Conservation (phyloP, 1,139 yeast species). For the Hemisphaericaspora lyxosophila region DNA sequence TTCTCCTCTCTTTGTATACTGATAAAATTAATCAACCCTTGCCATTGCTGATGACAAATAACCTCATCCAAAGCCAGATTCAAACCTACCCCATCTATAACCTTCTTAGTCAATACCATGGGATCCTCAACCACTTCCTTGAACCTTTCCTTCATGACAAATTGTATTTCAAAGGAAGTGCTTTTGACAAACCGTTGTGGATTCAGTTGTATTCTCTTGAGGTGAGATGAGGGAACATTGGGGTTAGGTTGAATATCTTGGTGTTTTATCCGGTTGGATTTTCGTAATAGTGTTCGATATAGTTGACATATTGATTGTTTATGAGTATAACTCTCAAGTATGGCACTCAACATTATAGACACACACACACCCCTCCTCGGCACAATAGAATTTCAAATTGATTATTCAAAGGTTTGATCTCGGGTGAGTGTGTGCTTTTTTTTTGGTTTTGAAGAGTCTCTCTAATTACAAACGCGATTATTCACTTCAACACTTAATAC, state of each 20-base stretch:
- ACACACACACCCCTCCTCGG: background rate
- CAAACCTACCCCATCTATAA: conserved; percentile 13
- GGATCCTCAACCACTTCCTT: conserved; percentile 4
- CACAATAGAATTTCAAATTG: background rate
- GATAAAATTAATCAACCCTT: conserved; percentile 4
- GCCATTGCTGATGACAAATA: background rate
- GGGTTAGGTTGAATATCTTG: background rate
- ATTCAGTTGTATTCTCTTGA: background rate
- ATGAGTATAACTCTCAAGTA: conserved; percentile 3
- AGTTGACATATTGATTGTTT: conserved; percentile 12
- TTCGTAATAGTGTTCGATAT: conserved; percentile 23
- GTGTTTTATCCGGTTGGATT: conserved; percentile 9
- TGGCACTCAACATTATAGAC: background rate
- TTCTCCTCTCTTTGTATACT: conserved; percentile 3
- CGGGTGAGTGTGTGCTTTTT: background rate
- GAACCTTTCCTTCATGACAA: conserved; percentile 20
- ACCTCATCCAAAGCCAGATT: conserved; percentile 6
- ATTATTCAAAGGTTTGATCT: too few relatives aligned
- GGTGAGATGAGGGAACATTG: background rate
- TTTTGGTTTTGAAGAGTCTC: background rate
- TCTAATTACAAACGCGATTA: background rate
- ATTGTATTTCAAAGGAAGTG: conserved; percentile 18
- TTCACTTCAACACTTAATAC: too few relatives aligned
- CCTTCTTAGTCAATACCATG: conserved; percentile 5
- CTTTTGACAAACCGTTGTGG: conserved; percentile 4